These are phyloP conservation scores for Kondoa subrosea DNA, from an alignment of 768 basidiomycete species.

Conservation along the genomic window DNA sequence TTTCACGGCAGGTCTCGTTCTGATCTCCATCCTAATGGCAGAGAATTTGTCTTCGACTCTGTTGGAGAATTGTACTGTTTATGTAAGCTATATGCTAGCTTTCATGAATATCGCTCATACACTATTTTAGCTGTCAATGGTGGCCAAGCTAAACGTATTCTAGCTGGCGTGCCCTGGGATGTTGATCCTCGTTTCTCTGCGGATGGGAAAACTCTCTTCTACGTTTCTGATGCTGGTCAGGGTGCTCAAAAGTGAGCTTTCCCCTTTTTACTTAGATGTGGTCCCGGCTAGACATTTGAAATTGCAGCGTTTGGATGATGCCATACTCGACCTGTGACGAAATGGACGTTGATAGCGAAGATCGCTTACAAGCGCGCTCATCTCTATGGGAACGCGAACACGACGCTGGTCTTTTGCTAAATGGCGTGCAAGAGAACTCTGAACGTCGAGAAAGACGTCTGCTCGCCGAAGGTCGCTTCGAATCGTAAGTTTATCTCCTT, in stretches of 20 bases:
- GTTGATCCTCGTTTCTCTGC: neutral
- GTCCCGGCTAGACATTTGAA: neutral
- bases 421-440: neutral
- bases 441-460: neutral
- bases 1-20: neutral
- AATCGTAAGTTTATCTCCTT: neutral
- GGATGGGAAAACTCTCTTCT: neutral
- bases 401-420: neutral
- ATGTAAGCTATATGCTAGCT: no score
- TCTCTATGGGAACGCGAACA: neutral
- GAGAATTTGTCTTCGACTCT: neutral
- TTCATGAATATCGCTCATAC: no score
- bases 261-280: no score
- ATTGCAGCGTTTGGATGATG: neutral
- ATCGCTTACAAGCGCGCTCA: neutral
- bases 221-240: neutral
- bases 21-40: neutral
- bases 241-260: neutral
- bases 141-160: neutral
- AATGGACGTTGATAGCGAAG: neutral
- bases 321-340: neutral
- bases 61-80: neutral
- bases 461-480: neutral
- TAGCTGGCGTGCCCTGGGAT: neutral
- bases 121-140: neutral